A percentile compares a stretch with the other conserved stretches of the same genome.
phyloP scores from a whole-genome alignment of 305 asterid species.

The Nicotiana rustica region DNA sequence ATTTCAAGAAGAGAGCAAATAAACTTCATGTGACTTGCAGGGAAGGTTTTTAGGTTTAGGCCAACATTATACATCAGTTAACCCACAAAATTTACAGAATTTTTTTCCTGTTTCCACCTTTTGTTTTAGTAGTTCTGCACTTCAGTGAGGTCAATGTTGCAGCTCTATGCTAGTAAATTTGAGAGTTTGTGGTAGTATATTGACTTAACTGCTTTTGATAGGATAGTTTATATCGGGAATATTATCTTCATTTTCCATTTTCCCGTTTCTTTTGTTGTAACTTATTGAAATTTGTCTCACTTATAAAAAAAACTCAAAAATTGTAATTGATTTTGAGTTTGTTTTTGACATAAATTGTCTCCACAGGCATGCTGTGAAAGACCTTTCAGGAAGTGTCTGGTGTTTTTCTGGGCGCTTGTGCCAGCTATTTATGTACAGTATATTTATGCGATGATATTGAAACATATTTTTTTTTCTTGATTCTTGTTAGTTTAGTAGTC shows the following conservation, averaged over 20 bases:
- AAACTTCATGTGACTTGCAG: conserved; percentile 12
- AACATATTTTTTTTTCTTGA: not conserved
- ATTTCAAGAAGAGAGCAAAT: conserved; percentile 15
- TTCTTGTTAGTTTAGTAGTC: no score
- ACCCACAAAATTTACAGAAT: not conserved
- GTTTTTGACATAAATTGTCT: not conserved
- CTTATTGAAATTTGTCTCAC: conserved; percentile 20
- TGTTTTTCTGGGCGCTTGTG: not conserved
- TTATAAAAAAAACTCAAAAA: not conserved
- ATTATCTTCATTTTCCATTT: conserved; percentile 7
- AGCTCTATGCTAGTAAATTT: conserved; percentile 2
- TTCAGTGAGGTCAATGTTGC: not conserved
- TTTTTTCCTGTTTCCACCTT: not conserved
- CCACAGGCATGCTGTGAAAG: not conserved
- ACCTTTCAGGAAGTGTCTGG: not conserved
- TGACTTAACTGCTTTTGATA: conserved; percentile 24
- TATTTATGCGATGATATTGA: conserved; percentile 22
- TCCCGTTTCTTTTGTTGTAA: not conserved
- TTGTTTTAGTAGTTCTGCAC: not conserved
- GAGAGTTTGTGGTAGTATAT: conserved; percentile 22
- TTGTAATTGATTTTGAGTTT: not conserved
- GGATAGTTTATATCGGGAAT: not conserved
- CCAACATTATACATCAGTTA: not conserved
- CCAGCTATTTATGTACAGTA: not conserved
- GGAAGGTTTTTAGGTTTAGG: not conserved